Evolutionary conservation across 2,329 filamentous ascomycete species (phyloP).

Genomic region (Fusarium sp.): DNA sequence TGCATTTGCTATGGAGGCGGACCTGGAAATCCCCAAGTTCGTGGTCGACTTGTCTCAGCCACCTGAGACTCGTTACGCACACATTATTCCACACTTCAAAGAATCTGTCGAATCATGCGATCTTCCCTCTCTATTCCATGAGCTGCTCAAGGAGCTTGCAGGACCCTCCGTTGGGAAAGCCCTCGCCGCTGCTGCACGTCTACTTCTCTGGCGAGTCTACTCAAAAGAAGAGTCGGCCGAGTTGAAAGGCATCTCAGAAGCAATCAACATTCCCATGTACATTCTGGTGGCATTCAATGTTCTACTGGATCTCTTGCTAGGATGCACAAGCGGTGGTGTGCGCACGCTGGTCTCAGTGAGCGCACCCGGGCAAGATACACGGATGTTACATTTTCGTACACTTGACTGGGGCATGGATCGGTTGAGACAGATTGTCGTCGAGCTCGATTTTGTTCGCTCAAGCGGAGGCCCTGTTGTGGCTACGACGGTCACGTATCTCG

Average conservation of each 20-base stretch:
- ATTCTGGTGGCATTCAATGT: slow-evolving; percentile 75
- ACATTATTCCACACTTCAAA: slow-evolving; percentile 46
- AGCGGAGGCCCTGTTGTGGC: slow-evolving; percentile 57
- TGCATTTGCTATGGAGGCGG: neutral
- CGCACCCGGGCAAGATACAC: slow-evolving; percentile 32
- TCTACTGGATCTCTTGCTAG: slow-evolving; percentile 74
- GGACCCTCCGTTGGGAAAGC: slow-evolving; percentile 42
- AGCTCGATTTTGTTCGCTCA: slow-evolving; percentile 63
- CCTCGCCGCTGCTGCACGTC: slow-evolving; percentile 57
- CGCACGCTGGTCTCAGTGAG: slow-evolving; percentile 33
- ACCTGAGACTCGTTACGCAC: slow-evolving; percentile 48
- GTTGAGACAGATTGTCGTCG: slow-evolving; percentile 64
- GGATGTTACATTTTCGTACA: slow-evolving; percentile 69
- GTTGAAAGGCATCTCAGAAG: slow-evolving; percentile 69
- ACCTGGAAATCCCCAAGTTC: slow-evolving; percentile 44
- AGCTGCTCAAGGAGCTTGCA: slow-evolving; percentile 56
- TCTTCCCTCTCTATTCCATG: slow-evolving; percentile 66
- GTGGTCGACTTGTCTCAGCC: slow-evolving; percentile 49
- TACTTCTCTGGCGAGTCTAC: slow-evolving; percentile 66
- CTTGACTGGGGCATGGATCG: slow-evolving; percentile 70
- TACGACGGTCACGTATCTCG: slow-evolving; percentile 63
- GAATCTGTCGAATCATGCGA: slow-evolving; percentile 31
- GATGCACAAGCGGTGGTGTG: slow-evolving; percentile 70
- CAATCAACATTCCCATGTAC: slow-evolving; percentile 68
- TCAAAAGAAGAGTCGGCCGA: slow-evolving; percentile 72